Evolutionary conservation across 192 early-diverging fungal species (phyloP).

Genomic region (Kickxella alabastrina): DNA sequence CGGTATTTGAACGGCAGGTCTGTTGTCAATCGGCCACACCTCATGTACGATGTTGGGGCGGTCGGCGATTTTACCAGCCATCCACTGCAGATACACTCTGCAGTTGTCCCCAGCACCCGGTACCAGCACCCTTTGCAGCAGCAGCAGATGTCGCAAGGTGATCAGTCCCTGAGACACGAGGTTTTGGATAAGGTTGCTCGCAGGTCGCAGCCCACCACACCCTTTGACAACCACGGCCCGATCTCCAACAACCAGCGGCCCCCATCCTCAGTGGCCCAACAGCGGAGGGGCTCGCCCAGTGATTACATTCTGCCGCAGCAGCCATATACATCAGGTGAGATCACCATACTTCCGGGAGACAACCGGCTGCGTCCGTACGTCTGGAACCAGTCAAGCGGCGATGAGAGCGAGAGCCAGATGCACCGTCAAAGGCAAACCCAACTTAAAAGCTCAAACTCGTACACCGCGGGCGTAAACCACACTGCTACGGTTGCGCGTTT

Average conservation of each 20-base stretch:
- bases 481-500: conserved; percentile 14
- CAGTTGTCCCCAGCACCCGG: conserved; percentile 7
- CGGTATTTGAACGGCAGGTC: background rate
- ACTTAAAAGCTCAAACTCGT: conserved; percentile 2
- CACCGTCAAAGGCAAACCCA: conserved; percentile 10
- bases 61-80: conserved; percentile 16
- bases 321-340: conserved; percentile 13
- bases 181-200: conserved; percentile 44
- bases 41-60: conserved; percentile 7
- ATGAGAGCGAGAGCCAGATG: background rate
- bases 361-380: conserved; percentile 17
- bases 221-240: conserved; percentile 16
- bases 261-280: conserved; percentile 7
- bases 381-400: conserved; percentile 12
- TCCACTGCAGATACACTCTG: conserved; percentile 32
- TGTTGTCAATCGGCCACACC: conserved; percentile 2
- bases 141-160: conserved; percentile 2
- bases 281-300: conserved; percentile 12
- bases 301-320: conserved; percentile 1
- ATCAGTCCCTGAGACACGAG: conserved; percentile 34
- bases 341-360: conserved; percentile 39
- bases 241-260: conserved; percentile 14
- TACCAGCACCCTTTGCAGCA: conserved; percentile 1
- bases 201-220: conserved; percentile 39
- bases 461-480: conserved; percentile 6